Conservation (phyloP, 441 rosid species). For the Erodium chrysanthum region DNA sequence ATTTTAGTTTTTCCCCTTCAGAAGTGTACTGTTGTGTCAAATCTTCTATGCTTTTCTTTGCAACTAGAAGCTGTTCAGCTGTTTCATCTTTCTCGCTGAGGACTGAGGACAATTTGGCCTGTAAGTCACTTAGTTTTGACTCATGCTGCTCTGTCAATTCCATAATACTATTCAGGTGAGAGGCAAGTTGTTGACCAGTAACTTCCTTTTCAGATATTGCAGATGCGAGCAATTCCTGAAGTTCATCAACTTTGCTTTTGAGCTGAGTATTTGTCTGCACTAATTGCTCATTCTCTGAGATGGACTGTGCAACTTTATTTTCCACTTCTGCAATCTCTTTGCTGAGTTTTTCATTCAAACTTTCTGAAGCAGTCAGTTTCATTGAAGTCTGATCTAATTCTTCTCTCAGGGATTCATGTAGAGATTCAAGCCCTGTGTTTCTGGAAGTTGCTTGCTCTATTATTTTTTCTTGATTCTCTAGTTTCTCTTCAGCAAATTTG, state of each 20-base stretch:
- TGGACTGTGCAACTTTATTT: slow-evolving; percentile 44
- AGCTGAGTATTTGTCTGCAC: slow-evolving; percentile 74
- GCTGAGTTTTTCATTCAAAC: slow-evolving; percentile 48
- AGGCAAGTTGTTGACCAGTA: slow-evolving; percentile 42
- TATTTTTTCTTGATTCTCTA: slow-evolving; percentile 42
- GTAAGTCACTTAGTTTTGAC: slow-evolving; percentile 47
- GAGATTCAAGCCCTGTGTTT: slow-evolving; percentile 51
- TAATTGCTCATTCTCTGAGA: slow-evolving; percentile 55
- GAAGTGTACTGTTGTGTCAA: slow-evolving; percentile 44
- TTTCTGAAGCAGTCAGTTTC: slow-evolving; percentile 49
- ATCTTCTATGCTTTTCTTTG: slow-evolving; percentile 56
- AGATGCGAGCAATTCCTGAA: slow-evolving; percentile 49
- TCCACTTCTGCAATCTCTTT: slow-evolving; percentile 46
- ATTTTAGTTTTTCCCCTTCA: slow-evolving; percentile 57
- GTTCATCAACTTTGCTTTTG: slow-evolving; percentile 55
- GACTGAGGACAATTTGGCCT: slow-evolving; percentile 38
- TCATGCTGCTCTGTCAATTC: slow-evolving; percentile 61
- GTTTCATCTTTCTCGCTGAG: slow-evolving; percentile 54
- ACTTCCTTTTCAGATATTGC: slow-evolving; percentile 56
- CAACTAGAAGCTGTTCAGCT: slow-evolving; percentile 44
- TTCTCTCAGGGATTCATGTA: slow-evolving; percentile 47
- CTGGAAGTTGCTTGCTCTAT: slow-evolving; percentile 45
- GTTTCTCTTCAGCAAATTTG: slow-evolving; percentile 58
- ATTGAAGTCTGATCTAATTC: slow-evolving; percentile 48
- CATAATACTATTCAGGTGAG: slow-evolving; percentile 32